Base-by-base conservation (phyloP, 306 rosid genomes). In the Rosa multiflora region DNA sequence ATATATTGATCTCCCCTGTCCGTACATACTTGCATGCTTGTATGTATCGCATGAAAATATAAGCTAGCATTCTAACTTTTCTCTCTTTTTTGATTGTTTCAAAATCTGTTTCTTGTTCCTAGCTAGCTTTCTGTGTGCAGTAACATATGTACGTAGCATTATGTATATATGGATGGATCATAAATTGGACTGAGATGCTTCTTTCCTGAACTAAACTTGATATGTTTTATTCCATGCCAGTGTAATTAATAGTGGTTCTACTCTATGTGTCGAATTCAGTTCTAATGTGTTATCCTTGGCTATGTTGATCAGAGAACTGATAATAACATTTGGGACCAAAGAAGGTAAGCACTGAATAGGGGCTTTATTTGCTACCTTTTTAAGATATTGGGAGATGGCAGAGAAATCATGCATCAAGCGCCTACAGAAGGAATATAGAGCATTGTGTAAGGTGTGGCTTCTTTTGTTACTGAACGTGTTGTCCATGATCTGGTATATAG, bases 401-500 rank as follows among this genome's bases (percentile, higher is more conserved):
- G 29, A 93, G 62, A 95, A 90, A 84, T 71, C 98, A 58, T 95
- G 99, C 79, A 51, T 90, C 91, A 91, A 91, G 89, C 95, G 98
- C 78, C 96, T 95, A 82, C 99, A 95, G 81, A 95, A 91, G 89
- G 99, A 95, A 87, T 95, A 90, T 74, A 91, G 99, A 90, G 93
- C 99, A 21, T 91, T 95, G 55, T 95, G 99, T 86, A 95, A 26
- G 29, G 29, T 26, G 29, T 26, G 29, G 29, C 29, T 26, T 26
- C 29, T 26, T 26, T 26, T 26, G 29, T 26, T 26, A 26, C 29
- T 26, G 29, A 26, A 26, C 29, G 29, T 26, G 29, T 26, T 26
- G 29, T 83, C 58, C 23, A 20, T 35, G 72, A 14, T 74, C 82
- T 63, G 15, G 78, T 77, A 40, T 80, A 47, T 26, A 26, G 29